Base-by-base conservation (phyloP, 2,329 filamentous ascomycete species). In the Aspergillus hortae region DNA sequence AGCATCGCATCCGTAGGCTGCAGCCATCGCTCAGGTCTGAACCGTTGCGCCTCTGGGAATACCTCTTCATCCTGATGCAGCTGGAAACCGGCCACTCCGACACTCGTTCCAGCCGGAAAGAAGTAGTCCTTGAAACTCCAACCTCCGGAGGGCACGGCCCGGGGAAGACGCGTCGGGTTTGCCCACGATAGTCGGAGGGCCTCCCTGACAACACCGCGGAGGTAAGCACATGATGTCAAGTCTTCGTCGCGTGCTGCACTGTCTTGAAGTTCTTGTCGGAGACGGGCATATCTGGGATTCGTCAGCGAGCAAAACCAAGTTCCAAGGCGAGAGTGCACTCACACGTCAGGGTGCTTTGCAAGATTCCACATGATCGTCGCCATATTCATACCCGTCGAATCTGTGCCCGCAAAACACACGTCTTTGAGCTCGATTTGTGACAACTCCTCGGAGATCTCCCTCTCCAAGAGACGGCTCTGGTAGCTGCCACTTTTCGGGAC, bases 351-450 rank as follows among this genome's bases (percentile, higher is more conserved):
- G 47, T 74, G 60, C 44, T 74, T 69, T 3, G 71, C 67, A 23
- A 81, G 58, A 52, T 74, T 65, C 67, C 75, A 79, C 40, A 74
- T 67, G 2, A 80, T 72, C 1, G 74, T 78, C 5, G 74, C 73
- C 17, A 80, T 62, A 52, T 78, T 81, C 69, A 78, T 80, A 14
- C 74, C 76, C 3, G 76, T 80, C 0, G 76, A 76, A 60, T 82
- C 80, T 0, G 79, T 80, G 1, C 79, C 80, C 1, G 80, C 80
- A 61, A 81, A 82, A 23, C 78, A 73, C 3, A 82, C 61, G 57
- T 82, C 80, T 57, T 82, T 80, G 55, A 77, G 74, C 56, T 83
- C 79, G 1, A 77, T 73, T 40, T 70, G 73, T 6, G 76, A 70
- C 59, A 82, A 79, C 4, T 67, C 59, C 9, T 61, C 59, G 3